These are phyloP conservation scores for Nevesoporus exiguus DNA, from an alignment of 768 basidiomycete genomes.

Conservation along the genomic window DNA sequence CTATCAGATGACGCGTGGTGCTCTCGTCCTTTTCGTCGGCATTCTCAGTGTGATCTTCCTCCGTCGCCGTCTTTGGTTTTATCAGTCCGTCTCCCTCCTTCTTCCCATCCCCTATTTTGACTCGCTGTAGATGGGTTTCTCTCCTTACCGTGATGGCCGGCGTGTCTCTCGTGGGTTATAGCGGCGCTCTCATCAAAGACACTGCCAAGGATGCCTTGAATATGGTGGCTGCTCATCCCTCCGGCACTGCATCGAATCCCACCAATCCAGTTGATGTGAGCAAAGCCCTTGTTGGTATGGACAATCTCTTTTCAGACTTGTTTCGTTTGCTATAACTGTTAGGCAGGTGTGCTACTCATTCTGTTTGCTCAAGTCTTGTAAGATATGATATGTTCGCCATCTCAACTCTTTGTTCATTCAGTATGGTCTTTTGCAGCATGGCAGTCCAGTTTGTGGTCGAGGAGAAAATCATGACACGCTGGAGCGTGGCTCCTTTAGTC, in stretches of 20 bases:
- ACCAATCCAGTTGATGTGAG: slow-evolving; percentile 60
- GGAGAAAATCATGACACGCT: slow-evolving; percentile 91
- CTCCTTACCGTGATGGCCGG: slow-evolving; percentile 86
- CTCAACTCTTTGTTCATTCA: not conserved
- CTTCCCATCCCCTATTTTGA: slow-evolving; percentile 2
- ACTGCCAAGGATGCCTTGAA: slow-evolving; percentile 47
- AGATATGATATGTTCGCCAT: slow-evolving; percentile 27
- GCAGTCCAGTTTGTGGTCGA: slow-evolving; percentile 93
- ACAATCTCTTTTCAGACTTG: slow-evolving; percentile 9
- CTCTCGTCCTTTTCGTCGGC: slow-evolving; percentile 92
- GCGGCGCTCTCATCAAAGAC: slow-evolving; percentile 85
- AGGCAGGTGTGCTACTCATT: slow-evolving; percentile 81
- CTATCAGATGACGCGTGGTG: slow-evolving; percentile 95
- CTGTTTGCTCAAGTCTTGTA: slow-evolving; percentile 94
- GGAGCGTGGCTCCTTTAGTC: slow-evolving; percentile 82
- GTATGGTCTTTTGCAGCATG: slow-evolving; percentile 48
- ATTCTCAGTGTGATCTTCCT: slow-evolving; percentile 90
- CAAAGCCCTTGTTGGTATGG: slow-evolving; percentile 66
- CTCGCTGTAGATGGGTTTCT: slow-evolving; percentile 71
- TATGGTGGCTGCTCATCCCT: slow-evolving; percentile 9
- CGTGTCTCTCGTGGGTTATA: slow-evolving; percentile 80
- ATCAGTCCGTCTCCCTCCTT: slow-evolving; percentile 57
- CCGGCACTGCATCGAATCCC: slow-evolving; percentile 40
- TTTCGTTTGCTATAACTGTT: slow-evolving; percentile 14
- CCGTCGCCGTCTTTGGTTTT: slow-evolving; percentile 76